Conservation (phyloP, 2,329 filamentous ascomycete genomes). For the Metarhizium sp. region DNA sequence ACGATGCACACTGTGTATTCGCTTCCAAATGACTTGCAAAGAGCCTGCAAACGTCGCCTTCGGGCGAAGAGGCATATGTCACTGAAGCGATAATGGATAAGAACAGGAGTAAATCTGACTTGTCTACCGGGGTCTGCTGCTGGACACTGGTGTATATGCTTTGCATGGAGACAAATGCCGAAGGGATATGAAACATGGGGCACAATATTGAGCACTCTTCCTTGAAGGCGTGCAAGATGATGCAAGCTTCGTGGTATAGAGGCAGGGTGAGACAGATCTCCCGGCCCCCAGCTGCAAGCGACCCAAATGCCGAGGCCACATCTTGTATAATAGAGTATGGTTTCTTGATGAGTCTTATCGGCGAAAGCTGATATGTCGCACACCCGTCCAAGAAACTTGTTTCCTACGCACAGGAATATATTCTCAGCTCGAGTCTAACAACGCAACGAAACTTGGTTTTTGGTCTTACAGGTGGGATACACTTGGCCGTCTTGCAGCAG, state of each 20-base stretch:
- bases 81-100: slow-evolving; percentile 2
- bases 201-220: slow-evolving; percentile 2
- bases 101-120: slow-evolving; percentile 1
- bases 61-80: background rate
- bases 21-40: slow-evolving; percentile 2
- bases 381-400: background rate
- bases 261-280: slow-evolving; percentile 3
- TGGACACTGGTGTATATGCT: slow-evolving; percentile 3
- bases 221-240: background rate
- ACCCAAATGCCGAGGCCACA: background rate
- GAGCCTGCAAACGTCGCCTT: slow-evolving; percentile 1
- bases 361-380: slow-evolving; percentile 2
- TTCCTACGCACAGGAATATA: background rate
- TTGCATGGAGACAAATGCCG: slow-evolving; percentile 1
- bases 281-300: background rate
- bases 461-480: background rate
- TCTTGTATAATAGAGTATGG: slow-evolving; percentile 4
- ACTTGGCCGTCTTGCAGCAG: background rate
- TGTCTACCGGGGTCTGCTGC: background rate
- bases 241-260: slow-evolving; percentile 3
- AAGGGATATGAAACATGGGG: background rate
- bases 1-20: slow-evolving; percentile 1
- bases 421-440: background rate
- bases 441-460: background rate
- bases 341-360: slow-evolving; percentile 6